Evolutionary conservation across 495 filamentous ascomycete species (phyloP).

Genomic region (Podospora conica): DNA sequence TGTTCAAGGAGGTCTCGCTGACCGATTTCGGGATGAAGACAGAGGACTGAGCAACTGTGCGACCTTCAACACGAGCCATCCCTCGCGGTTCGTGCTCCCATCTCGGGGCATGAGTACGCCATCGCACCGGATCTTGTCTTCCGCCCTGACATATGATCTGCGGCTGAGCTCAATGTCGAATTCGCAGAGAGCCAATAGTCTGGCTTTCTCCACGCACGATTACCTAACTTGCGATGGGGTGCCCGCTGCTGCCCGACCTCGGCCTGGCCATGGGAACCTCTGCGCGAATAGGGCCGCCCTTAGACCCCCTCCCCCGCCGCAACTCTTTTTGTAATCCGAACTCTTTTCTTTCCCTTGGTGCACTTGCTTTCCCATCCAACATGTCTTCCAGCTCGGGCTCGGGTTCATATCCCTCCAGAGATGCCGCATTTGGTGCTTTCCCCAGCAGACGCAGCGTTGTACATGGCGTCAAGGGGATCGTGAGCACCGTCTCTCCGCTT

Average conservation of each 20-base stretch:
- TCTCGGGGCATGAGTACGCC: not conserved
- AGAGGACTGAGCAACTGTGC: not conserved
- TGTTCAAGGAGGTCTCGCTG: constrained; percentile 22
- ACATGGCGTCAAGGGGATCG: constrained; percentile 74
- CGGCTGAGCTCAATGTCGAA: not conserved
- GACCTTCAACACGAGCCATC: not conserved
- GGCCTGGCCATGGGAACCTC: not conserved
- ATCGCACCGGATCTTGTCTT: not conserved
- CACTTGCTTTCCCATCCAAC: not conserved
- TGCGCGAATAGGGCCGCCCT: not conserved
- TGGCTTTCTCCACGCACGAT: not conserved
- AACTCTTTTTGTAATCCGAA: not conserved
- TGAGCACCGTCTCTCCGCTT: constrained; percentile 73
- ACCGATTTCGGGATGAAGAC: not conserved
- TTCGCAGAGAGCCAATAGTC: not conserved
- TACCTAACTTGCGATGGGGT: not conserved
- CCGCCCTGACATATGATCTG: not conserved
- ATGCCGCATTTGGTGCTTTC: constrained; percentile 52
- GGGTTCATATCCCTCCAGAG: constrained; percentile 45
- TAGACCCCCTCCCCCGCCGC: not conserved
- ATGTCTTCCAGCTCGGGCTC: not conserved
- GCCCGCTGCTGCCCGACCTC: not conserved
- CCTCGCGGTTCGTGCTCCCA: not conserved
- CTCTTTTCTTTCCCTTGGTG: not conserved
- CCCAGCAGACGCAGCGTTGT: constrained; percentile 72